These are phyloP conservation scores for Chaetomiaceae sp. DNA, from an alignment of 2,329 filamentous ascomycete genomes.

Conservation along the genomic window DNA sequence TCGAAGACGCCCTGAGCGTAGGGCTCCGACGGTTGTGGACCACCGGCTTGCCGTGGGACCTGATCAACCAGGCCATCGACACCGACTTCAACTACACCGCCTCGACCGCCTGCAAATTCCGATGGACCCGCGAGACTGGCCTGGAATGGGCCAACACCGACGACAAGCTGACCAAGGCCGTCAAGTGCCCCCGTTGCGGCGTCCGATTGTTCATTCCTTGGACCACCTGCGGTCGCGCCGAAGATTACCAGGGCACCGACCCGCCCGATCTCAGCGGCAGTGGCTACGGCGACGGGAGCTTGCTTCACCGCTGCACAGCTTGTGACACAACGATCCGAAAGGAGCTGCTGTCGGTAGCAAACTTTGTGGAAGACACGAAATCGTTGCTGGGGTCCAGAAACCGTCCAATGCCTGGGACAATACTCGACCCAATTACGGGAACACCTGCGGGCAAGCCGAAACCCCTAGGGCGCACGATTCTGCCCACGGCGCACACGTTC, in stretches of 20 bases:
- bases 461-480: not conserved
- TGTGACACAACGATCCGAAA: conserved; percentile 50
- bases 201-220: conserved; percentile 44
- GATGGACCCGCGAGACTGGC: conserved; percentile 44
- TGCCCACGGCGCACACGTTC: conserved; percentile 39
- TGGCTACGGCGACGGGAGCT: conserved; percentile 56
- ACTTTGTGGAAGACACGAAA: conserved; percentile 53
- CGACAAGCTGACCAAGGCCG: conserved; percentile 40
- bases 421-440: conserved; percentile 45
- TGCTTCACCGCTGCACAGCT: conserved; percentile 42
- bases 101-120: conserved; percentile 35
- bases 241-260: conserved; percentile 29
- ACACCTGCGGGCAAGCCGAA: not conserved
- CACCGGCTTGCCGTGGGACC: conserved; percentile 59
- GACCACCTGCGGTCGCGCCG: conserved; percentile 46
- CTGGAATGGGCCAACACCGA: conserved; percentile 54
- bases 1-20: conserved; percentile 64
- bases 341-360: conserved; percentile 53
- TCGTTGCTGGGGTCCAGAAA: conserved; percentile 37
- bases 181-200: conserved; percentile 53
- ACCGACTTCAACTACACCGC: conserved; percentile 51
- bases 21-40: conserved; percentile 53
- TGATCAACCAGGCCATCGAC: conserved; percentile 53
- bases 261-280: conserved; percentile 37
- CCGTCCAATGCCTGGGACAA: conserved; percentile 60